Base-by-base conservation (phyloP, 1,284 basidiomycete species). In the Ustilago esculenta region DNA sequence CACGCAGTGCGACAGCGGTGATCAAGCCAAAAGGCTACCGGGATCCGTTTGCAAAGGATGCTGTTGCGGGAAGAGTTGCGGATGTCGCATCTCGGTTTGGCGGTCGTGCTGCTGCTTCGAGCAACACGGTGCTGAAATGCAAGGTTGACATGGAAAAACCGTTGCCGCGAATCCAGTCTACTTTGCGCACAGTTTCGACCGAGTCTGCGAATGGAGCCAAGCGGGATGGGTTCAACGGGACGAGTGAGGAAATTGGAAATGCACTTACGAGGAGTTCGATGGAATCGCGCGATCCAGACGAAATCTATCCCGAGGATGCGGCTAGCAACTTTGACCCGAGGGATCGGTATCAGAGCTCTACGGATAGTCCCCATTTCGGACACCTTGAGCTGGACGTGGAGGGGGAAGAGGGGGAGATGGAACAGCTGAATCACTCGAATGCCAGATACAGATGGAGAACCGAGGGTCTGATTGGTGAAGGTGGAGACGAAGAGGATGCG, bases 281-380 rank as follows among this genome's bases (percentile, higher is more conserved):
- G 8, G 59, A 63, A 20, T 52, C 45, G 14, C 33, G 37, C 32
- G 66, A 72, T 15, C 25, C 37, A 1, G 75, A 76, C 30, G 73
- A 75, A 25, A 74, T 77, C 33, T 74, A 74, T 35, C 76, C 76
- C 1, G 76, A 77, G 40, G 76, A 77, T 33, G 73, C 76, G 8
- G 76, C 67, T 17, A 63, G 55, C 29, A 76, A 76, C 35, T 65
- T 70, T 24, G 55, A 60, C 32, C 36, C 54, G 3, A n/a, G 32
- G 2, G 53, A 51, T 2, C 40, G 21, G 9, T 37, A 48, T 17
- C 46, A 48, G 12, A 15, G 35, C 2, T 25, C 23, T 14, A 10
- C 17, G n/a, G 43, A 56, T 11, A 51, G 47, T 24, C 52, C 59
- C 8, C 17, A 33, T 4, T 8, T 6, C 8, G 23, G 35, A 9